phyloP scores from a whole-genome alignment of 2,329 filamentous ascomycete species.

The Alternaria metachromatica region DNA sequence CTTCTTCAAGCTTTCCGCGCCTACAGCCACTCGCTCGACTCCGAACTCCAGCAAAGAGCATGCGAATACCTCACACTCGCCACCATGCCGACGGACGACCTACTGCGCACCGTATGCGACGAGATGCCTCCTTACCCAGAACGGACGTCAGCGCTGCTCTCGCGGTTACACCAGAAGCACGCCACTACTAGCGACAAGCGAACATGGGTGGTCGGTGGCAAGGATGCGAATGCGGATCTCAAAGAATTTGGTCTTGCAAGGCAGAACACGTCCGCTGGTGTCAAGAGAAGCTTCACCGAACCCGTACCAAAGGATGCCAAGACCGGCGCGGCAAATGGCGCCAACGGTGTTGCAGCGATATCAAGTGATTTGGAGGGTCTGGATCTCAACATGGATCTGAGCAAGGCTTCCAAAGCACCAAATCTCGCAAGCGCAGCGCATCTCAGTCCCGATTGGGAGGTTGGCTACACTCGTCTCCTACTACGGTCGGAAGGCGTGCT shows the following conservation, averaged over 20 bases:
- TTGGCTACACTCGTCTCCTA: constrained; percentile 83
- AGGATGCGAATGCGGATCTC: constrained; percentile 85
- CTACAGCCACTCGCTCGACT: constrained; percentile 93
- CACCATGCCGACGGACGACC: constrained; percentile 84
- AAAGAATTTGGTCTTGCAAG: constrained; percentile 76
- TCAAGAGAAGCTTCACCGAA: constrained; percentile 84
- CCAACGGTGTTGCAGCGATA: constrained; percentile 60
- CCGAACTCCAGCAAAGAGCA: constrained; percentile 93
- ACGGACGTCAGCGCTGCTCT: constrained; percentile 87
- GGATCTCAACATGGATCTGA: constrained; percentile 71
- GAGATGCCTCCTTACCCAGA: constrained; percentile 99
- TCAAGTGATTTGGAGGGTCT: constrained; percentile 74
- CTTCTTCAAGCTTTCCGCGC: constrained; percentile 87
- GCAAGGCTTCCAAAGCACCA: constrained; percentile 67
- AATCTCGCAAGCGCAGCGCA: constrained; percentile 93
- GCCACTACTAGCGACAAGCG: constrained; percentile 91
- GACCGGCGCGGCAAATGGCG: constrained; percentile 39
- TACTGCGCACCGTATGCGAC: constrained; percentile 91
- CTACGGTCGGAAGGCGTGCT: constrained; percentile 83
- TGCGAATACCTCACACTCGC: constrained; percentile 93
- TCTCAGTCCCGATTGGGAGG: constrained; percentile 92
- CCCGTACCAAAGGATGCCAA: constrained; percentile 44
- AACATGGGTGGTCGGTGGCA: constrained; percentile 97
- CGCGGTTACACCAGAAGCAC: constrained; percentile 92
- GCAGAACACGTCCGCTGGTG: constrained; percentile 70